phyloP scores from a whole-genome alignment of 2,329 filamentous ascomycete species.

The Claviceps citrina region DNA sequence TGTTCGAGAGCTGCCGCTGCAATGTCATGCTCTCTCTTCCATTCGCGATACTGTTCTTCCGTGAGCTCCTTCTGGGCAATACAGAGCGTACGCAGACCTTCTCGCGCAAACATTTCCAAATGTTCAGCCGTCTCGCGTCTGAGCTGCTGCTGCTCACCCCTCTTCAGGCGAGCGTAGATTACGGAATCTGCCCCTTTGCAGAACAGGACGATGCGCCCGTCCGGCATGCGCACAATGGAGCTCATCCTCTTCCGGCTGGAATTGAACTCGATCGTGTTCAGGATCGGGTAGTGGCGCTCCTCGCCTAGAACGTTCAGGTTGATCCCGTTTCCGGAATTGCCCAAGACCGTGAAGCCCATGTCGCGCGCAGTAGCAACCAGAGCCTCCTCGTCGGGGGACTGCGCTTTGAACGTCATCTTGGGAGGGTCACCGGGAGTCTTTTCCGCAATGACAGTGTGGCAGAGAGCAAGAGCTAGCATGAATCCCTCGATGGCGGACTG shows the following conservation, averaged over 20 bases:
- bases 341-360: constrained; percentile 85
- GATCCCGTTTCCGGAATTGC: constrained; percentile 64
- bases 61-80: constrained; percentile 69
- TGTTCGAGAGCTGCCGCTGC: constrained; percentile 72
- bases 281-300: constrained; percentile 68
- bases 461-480: constrained; percentile 90
- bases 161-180: constrained; percentile 81
- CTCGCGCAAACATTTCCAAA: constrained; percentile 89
- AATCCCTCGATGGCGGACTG: constrained; percentile 68
- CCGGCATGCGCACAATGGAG: constrained; percentile 86
- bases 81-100: constrained; percentile 87
- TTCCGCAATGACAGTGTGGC: constrained; percentile 91
- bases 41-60: constrained; percentile 70
- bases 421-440: constrained; percentile 78
- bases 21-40: constrained; percentile 75
- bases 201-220: constrained; percentile 76
- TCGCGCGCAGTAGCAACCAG: constrained; percentile 88
- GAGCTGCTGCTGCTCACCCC: constrained; percentile 72
- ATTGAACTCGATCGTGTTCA: constrained; percentile 96
- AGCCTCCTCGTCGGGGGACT: constrained; percentile 91
- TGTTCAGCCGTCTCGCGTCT: constrained; percentile 77
- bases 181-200: constrained; percentile 97
- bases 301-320: constrained; percentile 75
- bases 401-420: constrained; percentile 86
- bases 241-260: constrained; percentile 96